Percentiles rank a stretch among this genome's conserved stretches.
phyloP scores from a whole-genome alignment of 2,329 filamentous ascomycete genomes.

The Cephalotrichum gorgonifer region DNA sequence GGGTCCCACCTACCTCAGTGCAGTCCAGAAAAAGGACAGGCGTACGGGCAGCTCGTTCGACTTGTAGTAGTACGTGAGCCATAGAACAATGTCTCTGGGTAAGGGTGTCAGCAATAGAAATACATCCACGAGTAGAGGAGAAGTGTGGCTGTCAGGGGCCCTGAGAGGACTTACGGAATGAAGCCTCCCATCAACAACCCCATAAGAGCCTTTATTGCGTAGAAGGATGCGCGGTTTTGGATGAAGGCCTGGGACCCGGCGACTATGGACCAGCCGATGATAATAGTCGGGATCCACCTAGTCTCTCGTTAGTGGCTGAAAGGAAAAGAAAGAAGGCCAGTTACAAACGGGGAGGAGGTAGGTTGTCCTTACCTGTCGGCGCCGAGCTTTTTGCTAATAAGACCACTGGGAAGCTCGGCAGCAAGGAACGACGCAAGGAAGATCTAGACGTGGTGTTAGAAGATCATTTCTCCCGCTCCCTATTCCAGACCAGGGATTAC shows the following conservation, averaged over 20 bases:
- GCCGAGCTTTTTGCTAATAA: conserved; percentile 39
- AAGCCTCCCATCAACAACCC: conserved; percentile 39
- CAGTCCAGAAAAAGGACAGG: too few species aligned
- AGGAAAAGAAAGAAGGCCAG: too few species aligned
- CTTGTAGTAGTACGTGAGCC: too few species aligned
- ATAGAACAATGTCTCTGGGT: too few species aligned
- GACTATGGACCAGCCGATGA: conserved; percentile 28
- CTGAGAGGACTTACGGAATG: conserved; percentile 36
- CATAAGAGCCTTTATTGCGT: conserved; percentile 29
- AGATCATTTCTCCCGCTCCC: too few species aligned
- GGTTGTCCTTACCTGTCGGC: conserved; percentile 29
- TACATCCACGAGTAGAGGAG: conserved; percentile 14
- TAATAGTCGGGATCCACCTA: conserved; percentile 31
- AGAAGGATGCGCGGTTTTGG: conserved; percentile 24
- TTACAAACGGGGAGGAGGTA: too few species aligned
- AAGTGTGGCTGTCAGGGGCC: conserved; percentile 35
- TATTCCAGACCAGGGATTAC: too few species aligned
- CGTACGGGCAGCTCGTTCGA: too few species aligned
- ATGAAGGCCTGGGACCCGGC: conserved; percentile 26
- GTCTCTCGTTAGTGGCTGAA: too few species aligned
- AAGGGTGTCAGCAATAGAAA: too few species aligned
- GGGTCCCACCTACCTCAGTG: too few species aligned
- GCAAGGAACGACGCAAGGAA: conserved; percentile 32
- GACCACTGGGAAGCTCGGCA: conserved; percentile 36
- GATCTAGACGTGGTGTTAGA: conserved; percentile 30